Base-by-base conservation (phyloP, 805 yeast genomes). In the Starmerella ratchasimensis region DNA sequence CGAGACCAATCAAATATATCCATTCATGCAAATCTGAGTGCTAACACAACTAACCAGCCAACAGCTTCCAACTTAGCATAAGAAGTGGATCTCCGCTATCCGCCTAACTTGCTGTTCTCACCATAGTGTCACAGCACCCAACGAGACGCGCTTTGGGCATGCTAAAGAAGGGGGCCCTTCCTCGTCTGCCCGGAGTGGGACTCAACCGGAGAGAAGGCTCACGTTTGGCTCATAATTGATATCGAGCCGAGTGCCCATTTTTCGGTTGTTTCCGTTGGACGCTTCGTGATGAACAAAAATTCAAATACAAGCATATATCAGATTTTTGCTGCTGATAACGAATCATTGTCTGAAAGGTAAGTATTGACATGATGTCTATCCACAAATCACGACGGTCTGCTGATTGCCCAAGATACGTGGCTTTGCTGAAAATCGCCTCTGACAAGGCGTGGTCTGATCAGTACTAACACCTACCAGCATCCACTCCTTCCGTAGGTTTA, bases 301-400 rank as follows among this genome's bases (percentile, higher is more conserved):
- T 54, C 67, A 62, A 66, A 62, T 94, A 86, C 96, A 86, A 86
- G 96, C 96, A 86, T 86, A 86, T 86, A 94, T 84, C 96, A 76
- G 93, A 84, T 60, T 62, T 60, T 58, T 50, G 41, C 57, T 64
- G 83, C 38, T 64, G 84, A 72, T 58, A 72, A 63, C 58, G 68
- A 66, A 31, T 30, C 72, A 71, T 64, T 54, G 76, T 71, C 78
- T 72, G 79, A 72, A 46, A 46, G 54, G 53, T 49, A 51, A 49
- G 54, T 49, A 39, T 33, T 40, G 50, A 50, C 56, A 69, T 72
- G 76, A 72, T 71, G 76, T 69, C 60, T 33, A 36, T 58, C 71
- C 72, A 63, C 68, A 53, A 65, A 68, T 71, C 78, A 72, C 78
- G 78, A 72, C 77, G 78, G 78, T 72, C 78, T 46, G 47, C 55